Evolutionary conservation across 1,284 basidiomycete genomes (phyloP).

Genomic region (Sphaerobolus stellatus): DNA sequence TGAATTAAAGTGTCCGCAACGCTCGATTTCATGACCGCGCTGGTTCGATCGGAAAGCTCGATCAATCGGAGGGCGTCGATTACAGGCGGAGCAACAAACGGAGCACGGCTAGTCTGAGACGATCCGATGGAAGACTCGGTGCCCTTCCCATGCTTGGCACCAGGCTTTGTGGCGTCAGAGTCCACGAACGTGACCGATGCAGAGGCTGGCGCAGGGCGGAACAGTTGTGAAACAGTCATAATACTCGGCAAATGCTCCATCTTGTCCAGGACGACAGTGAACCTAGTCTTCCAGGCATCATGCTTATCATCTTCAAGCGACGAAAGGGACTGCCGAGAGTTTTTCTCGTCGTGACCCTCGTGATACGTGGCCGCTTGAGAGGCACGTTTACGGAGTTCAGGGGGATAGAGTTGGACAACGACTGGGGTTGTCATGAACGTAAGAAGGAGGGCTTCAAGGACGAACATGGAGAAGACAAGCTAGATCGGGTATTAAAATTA

Average conservation of each 20-base stretch:
- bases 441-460: constrained; percentile 49
- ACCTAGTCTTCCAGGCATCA: constrained; percentile 26
- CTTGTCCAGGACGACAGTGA: constrained; percentile 52
- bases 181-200: constrained; percentile 8
- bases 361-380: neutral
- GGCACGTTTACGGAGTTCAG: constrained; percentile 18
- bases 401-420: constrained; percentile 45
- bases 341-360: neutral
- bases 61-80: constrained; percentile 48
- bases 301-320: constrained; percentile 11
- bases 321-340: neutral
- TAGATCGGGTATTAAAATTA: neutral
- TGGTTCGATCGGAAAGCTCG: constrained; percentile 57
- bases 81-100: constrained; percentile 18
- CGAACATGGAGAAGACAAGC: constrained; percentile 45
- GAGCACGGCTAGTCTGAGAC: constrained; percentile 6
- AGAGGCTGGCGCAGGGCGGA: constrained; percentile 6
- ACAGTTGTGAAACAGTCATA: constrained; percentile 17
- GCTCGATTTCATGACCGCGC: constrained; percentile 52
- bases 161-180: constrained; percentile 9
- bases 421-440: constrained; percentile 50
- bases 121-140: constrained; percentile 12
- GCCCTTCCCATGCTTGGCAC: constrained; percentile 13
- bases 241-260: constrained; percentile 48
- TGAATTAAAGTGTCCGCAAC: constrained; percentile 45